Percentiles rank a stretch among this genome's conserved stretches.
phyloP scores from a whole-genome alignment of 2,329 filamentous ascomycete species.

The Sphaceloma murrayae region DNA sequence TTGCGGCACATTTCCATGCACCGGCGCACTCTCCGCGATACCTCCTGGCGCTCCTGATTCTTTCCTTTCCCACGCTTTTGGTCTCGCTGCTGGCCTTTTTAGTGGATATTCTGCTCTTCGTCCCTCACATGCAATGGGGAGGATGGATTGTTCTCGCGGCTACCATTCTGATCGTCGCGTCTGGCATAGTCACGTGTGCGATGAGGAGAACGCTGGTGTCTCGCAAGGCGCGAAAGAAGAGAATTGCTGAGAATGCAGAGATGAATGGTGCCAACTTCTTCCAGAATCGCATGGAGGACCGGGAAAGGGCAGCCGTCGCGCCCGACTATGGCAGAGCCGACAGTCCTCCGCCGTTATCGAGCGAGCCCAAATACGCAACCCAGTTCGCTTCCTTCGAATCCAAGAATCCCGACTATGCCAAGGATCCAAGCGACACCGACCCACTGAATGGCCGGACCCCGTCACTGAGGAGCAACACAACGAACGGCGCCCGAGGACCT shows the following conservation, averaged over 20 bases:
- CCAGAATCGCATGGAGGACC: slow-evolving; percentile 33
- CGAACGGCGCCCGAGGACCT: slow-evolving; percentile 29
- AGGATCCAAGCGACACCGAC: slow-evolving; percentile 51
- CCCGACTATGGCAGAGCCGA: slow-evolving; percentile 37
- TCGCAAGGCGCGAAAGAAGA: slow-evolving; percentile 83
- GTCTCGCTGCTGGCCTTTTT: slow-evolving; percentile 80
- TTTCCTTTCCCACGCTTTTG: slow-evolving; percentile 76
- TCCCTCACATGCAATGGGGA: slow-evolving; percentile 88
- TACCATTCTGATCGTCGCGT: slow-evolving; percentile 72
- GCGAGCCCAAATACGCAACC: slow-evolving; percentile 40
- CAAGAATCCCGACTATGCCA: slow-evolving; percentile 35
- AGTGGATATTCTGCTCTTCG: slow-evolving; percentile 86
- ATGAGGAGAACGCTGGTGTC: slow-evolving; percentile 90
- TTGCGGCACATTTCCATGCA: slow-evolving; percentile 73
- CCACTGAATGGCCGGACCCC: slow-evolving; percentile 59
- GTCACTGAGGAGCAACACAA: slow-evolving; percentile 39
- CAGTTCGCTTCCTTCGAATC: slow-evolving; percentile 57
- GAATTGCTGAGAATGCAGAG: slow-evolving; percentile 87
- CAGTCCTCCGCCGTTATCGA: slow-evolving; percentile 45
- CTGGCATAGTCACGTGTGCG: slow-evolving; percentile 78
- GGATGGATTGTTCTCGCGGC: slow-evolving; percentile 87
- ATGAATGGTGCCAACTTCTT: slow-evolving; percentile 96
- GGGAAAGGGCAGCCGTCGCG: slow-evolving; percentile 30
- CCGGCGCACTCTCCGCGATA: slow-evolving; percentile 86
- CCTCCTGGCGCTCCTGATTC: slow-evolving; percentile 72